phyloP scores from a whole-genome alignment of 2,329 filamentous ascomycete genomes.

The Aspergillus tanneri region DNA sequence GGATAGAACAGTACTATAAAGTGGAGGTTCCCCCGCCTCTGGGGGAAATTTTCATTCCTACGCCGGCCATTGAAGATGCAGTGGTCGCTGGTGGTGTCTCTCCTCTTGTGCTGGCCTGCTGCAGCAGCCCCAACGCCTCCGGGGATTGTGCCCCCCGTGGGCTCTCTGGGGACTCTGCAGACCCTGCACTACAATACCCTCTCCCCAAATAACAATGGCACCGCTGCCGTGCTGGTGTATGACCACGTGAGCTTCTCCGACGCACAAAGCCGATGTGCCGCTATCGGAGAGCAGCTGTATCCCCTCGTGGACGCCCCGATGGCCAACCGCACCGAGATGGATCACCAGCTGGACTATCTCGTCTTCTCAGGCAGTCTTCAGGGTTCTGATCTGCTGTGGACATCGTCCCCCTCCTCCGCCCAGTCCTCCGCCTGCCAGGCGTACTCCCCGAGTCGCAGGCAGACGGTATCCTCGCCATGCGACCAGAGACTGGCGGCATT shows the following conservation, averaged over 20 bases:
- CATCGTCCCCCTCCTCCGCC: conserved; percentile 5
- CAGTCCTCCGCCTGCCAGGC: conserved; percentile 15
- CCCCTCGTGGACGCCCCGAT: conserved; percentile 11
- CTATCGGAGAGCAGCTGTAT: conserved; percentile 26
- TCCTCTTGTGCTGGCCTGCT: conserved; percentile 15
- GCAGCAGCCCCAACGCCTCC: conserved; percentile 14
- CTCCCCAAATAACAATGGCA: conserved; percentile 26
- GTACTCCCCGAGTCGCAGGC: conserved; percentile 17
- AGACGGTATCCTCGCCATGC: conserved; percentile 14
- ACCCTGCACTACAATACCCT: conserved; percentile 28
- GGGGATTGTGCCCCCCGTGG: conserved; percentile 2
- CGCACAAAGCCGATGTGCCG: conserved; percentile 18
- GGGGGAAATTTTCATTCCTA: too few species aligned
- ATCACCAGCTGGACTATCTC: conserved; percentile 28
- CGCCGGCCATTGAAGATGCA: too few species aligned
- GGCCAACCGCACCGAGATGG: conserved; percentile 18
- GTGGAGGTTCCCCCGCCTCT: too few species aligned
- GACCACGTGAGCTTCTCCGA: conserved; percentile 11
- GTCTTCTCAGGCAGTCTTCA: conserved; percentile 16
- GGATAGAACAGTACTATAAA: too few species aligned
- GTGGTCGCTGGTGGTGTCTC: conserved; percentile 9
- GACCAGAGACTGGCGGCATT: conserved; percentile 18
- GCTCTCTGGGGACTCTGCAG: conserved; percentile 22
- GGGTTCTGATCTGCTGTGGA: conserved; percentile 17
- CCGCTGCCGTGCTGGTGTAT: conserved; percentile 22